Conservation (phyloP, 495 filamentous ascomycete genomes). For the Clavariopsis aquatica region DNA sequence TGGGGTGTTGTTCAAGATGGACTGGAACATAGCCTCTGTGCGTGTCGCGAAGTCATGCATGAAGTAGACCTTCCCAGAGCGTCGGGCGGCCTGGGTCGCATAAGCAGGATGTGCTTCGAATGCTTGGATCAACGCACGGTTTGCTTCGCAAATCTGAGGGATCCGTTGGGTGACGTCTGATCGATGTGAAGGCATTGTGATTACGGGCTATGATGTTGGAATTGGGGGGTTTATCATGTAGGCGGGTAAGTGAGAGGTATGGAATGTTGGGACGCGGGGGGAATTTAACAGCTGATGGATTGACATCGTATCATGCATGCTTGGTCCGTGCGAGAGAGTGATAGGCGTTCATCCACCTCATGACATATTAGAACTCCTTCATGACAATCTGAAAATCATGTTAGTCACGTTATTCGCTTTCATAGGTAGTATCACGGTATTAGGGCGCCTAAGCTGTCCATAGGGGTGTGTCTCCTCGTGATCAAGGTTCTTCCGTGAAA, state of each 20-base stretch:
- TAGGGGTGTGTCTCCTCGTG: no score
- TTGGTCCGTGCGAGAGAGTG: not conserved
- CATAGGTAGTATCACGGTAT: no score
- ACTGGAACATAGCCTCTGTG: slow-evolving; percentile 16
- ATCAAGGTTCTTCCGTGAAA: no score
- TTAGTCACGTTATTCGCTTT: not conserved
- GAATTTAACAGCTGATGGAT: no score
- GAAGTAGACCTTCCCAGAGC: slow-evolving; percentile 15
- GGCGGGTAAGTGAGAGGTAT: no score
- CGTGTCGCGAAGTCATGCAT: slow-evolving; percentile 21
- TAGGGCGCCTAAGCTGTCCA: no score
- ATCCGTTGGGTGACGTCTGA: not conserved
- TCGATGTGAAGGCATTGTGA: not conserved
- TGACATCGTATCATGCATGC: no score
- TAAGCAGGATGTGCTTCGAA: slow-evolving; percentile 22
- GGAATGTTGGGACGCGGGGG: no score
- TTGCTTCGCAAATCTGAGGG: not conserved
- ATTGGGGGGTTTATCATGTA: not conserved
- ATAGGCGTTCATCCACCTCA: not conserved
- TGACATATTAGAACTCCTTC: not conserved
- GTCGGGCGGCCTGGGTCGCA: slow-evolving; percentile 1
- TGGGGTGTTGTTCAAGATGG: slow-evolving; percentile 8
- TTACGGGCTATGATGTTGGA: not conserved
- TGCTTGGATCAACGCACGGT: slow-evolving; percentile 10
- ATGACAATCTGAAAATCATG: not conserved